Conservation (phyloP, 2,329 filamentous ascomycete species). For the Didymella lethalis region DNA sequence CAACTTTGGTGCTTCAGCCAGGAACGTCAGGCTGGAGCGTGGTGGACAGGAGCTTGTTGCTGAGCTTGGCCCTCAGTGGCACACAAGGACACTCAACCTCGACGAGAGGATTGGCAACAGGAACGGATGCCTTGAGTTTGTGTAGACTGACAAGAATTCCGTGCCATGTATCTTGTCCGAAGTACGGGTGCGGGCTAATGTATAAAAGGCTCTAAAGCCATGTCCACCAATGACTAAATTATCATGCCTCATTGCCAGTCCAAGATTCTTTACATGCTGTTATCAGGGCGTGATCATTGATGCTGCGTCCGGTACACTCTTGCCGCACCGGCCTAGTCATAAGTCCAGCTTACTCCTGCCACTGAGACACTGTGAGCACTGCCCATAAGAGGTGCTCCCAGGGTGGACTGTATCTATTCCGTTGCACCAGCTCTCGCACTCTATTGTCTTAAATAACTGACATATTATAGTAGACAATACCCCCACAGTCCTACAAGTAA, state of each 20-base stretch:
- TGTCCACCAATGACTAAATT: background rate
- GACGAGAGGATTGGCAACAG: constrained; percentile 39
- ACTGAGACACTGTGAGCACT: too few species aligned
- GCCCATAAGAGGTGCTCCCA: too few species aligned
- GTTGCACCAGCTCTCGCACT: too few species aligned
- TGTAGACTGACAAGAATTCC: constrained; percentile 12
- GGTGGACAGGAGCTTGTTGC: constrained; percentile 36
- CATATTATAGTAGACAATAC: too few species aligned
- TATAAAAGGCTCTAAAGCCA: background rate
- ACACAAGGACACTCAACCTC: constrained; percentile 29
- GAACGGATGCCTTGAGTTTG: constrained; percentile 35
- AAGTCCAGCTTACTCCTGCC: background rate
- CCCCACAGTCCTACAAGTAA: too few species aligned
- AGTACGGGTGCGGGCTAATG: background rate
- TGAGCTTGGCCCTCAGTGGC: constrained; percentile 35
- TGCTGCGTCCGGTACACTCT: background rate
- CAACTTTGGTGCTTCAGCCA: constrained; percentile 34
- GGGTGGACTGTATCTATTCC: too few species aligned
- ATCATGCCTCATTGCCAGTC: too few species aligned
- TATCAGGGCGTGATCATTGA: too few species aligned
- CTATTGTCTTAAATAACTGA: too few species aligned
- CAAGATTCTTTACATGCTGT: too few species aligned
- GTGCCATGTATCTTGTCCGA: too few species aligned
- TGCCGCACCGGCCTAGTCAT: background rate
- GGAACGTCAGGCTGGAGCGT: constrained; percentile 32